Base-by-base conservation (phyloP, 2,329 filamentous ascomycete species). In the Cladosporium sp. region DNA sequence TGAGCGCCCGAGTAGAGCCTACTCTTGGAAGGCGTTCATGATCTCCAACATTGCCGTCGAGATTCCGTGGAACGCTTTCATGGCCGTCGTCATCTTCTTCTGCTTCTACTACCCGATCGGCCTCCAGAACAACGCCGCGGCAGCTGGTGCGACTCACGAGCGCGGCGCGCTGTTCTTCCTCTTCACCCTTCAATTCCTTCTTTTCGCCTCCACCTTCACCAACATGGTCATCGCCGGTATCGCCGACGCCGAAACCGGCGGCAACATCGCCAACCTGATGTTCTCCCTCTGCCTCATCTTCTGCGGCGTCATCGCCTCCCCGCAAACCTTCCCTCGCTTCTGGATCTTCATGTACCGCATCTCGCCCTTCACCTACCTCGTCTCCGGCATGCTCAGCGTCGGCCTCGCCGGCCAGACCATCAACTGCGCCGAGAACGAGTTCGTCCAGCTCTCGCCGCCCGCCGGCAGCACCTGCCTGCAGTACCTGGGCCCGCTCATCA, bases 51-150 rank as follows among this genome's bases (percentile, higher is more conserved):
- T 95, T 58, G 72, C 90, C 31, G 88, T 92, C 54, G 91, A 95
- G 68, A 73, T 95, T 2, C 88, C 89, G 0, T 95, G 87, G 84
- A 89, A 95, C 66, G 79, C 83, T 0, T 70, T 93, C 41, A 85
- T 87, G 77, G 81, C 83, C 3, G 77, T 84, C n/a, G 72, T 95
- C 58, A 85, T 91, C 74, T 95, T 77, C 75, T 77, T 89, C 63
- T 84, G 78, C 67, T 92, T 87, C 81, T 95, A 95, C 75, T 95
- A 91, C 66, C 88, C 89, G 1, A 81, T 95, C 51, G 88, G 87
- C 2, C 78, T 93, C 9, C 83, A 89, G 68, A 70, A 73, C 54
- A 91, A 92, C 63, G 86, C 87, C 2, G 71, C 76, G 13, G 74
- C 75, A 1, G 81, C 82, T 3, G 78, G 78, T 55, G 74, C 82